Evolutionary conservation across 1,284 basidiomycete genomes (phyloP).

Genomic region (Microbotryomycetes sp.): DNA sequence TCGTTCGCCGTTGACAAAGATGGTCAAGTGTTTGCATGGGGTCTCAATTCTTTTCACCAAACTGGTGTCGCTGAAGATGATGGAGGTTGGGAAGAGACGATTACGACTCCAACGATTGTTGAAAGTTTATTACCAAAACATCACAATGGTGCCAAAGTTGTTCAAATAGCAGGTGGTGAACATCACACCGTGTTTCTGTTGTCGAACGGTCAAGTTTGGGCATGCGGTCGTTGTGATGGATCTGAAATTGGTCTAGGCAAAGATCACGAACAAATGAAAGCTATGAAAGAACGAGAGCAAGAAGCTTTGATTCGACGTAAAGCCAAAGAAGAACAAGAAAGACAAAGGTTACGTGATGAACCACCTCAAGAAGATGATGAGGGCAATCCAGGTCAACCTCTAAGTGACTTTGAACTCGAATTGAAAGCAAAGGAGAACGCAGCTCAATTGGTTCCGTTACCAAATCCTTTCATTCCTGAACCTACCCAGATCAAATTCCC

Average conservation of each 20-base stretch:
- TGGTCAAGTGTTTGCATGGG: constrained; percentile 85
- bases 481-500: constrained; percentile 57
- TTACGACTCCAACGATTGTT: constrained; percentile 65
- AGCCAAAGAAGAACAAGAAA: constrained; percentile 39
- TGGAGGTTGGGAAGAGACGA: constrained; percentile 49
- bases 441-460: constrained; percentile 36
- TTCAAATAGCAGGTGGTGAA: constrained; percentile 60
- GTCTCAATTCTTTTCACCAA: constrained; percentile 72
- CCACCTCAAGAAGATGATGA: constrained; percentile 52
- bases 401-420: constrained; percentile 7
- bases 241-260: constrained; percentile 67
- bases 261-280: constrained; percentile 53
- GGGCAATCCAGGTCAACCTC: constrained; percentile 27
- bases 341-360: constrained; percentile 39
- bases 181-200: constrained; percentile 86
- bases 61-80: constrained; percentile 53
- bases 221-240: constrained; percentile 68
- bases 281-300: constrained; percentile 39
- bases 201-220: constrained; percentile 72
- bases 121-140: constrained; percentile 58
- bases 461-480: constrained; percentile 17
- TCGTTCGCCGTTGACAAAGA: constrained; percentile 80
- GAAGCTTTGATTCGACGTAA: constrained; percentile 31
- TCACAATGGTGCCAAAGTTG: constrained; percentile 61
- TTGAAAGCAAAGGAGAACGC: constrained; percentile 36